These are phyloP conservation scores for Linanthus parryae DNA, from an alignment of 148 eudicot genomes.

Conservation along the genomic window DNA sequence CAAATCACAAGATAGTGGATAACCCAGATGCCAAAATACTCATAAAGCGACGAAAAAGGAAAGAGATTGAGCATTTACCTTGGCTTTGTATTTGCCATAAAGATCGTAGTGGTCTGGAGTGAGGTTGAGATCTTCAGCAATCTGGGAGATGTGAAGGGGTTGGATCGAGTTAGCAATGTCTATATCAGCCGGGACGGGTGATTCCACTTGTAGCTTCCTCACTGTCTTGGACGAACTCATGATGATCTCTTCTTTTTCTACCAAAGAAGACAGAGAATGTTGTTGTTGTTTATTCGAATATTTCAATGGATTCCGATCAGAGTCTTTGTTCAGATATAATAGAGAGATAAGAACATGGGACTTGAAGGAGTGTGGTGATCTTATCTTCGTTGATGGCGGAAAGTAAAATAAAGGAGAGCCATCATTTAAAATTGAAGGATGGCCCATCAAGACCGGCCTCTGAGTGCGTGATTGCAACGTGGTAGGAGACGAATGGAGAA, in stretches of 20 bases:
- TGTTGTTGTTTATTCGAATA: neutral
- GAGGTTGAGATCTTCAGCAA: conserved; percentile 68
- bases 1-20: too few relatives aligned
- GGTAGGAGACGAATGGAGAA: too few relatives aligned
- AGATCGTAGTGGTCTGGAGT: conserved; percentile 69
- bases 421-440: too few relatives aligned
- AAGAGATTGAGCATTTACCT: conserved; percentile 30
- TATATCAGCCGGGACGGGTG: conserved; percentile 95
- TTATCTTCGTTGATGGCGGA: too few relatives aligned
- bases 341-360: too few relatives aligned
- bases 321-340: neutral
- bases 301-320: neutral
- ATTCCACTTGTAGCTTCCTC: conserved; percentile 53
- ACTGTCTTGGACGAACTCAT: conserved; percentile 35
- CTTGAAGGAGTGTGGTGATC: too few relatives aligned
- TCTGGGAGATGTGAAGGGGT: conserved; percentile 72
- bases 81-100: conserved; percentile 95
- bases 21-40: too few relatives aligned
- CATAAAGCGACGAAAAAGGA: too few relatives aligned
- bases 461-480: too few relatives aligned
- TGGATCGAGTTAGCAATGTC: conserved; percentile 79
- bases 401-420: too few relatives aligned
- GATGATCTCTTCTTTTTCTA: neutral
- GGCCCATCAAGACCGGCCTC: too few relatives aligned
- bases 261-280: neutral